phyloP scores from a whole-genome alignment of 306 rosid species.

The Neltuma alba region DNA sequence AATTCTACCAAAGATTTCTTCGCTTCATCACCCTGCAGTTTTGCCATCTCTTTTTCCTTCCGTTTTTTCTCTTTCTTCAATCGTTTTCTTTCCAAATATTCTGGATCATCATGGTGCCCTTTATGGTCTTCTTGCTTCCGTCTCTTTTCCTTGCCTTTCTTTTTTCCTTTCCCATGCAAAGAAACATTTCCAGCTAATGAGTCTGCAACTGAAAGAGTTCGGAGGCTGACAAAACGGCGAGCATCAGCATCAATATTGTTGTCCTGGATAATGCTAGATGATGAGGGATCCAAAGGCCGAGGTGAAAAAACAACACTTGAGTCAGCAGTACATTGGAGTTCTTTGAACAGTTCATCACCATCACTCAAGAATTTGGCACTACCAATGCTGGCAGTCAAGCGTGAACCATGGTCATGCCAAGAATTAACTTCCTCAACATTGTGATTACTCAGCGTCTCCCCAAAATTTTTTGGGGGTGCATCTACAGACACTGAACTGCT shows the following conservation, averaged over 20 bases:
- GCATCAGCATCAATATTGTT: constrained; percentile 63
- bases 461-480: constrained; percentile 80
- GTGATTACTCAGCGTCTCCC: constrained; percentile 62
- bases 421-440: constrained; percentile 85
- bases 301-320: constrained; percentile 73
- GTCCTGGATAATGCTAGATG: constrained; percentile 81
- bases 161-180: constrained; percentile 5
- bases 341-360: constrained; percentile 74
- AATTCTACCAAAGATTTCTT: constrained; percentile 42
- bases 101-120: constrained; percentile 66
- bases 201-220: constrained; percentile 9
- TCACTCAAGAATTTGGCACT: constrained; percentile 77
- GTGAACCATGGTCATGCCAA: constrained; percentile 75
- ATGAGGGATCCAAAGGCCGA: constrained; percentile 57
- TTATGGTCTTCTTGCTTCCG: constrained; percentile 71
- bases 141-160: constrained; percentile 9
- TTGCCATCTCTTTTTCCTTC: constrained; percentile 48
- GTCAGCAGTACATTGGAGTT: constrained; percentile 96
- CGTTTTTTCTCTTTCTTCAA: constrained; percentile 71
- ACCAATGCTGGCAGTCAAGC: constrained; percentile 93
- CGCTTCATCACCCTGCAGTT: constrained; percentile 39
- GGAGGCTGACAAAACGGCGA: constrained; percentile 69
- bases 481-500: constrained; percentile 96
- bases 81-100: constrained; percentile 78
- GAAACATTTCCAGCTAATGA: neutral